Conservation (phyloP, 305 asterid species). For the Withania somnifera region DNA sequence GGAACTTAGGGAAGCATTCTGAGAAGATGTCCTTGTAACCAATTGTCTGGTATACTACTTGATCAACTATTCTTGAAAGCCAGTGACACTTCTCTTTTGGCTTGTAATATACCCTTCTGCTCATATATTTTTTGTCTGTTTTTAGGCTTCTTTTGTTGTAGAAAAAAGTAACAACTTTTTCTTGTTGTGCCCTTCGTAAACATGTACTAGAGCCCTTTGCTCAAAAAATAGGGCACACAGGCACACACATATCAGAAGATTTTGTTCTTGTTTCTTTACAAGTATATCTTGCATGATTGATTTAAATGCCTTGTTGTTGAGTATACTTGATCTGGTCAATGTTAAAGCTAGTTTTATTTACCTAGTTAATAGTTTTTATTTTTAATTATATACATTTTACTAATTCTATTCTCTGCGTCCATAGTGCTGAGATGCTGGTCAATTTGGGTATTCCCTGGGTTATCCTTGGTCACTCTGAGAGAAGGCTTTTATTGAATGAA, state of each 20-base stretch:
- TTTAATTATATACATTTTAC: not conserved
- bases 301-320: not conserved
- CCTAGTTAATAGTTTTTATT: not conserved
- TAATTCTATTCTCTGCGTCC: not conserved
- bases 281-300: not conserved
- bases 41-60: not conserved
- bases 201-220: not conserved
- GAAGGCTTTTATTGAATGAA: constrained; percentile 29
- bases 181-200: not conserved
- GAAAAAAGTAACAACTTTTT: not conserved
- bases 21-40: not conserved
- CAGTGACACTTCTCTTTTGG: not conserved
- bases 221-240: not conserved
- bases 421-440: constrained; percentile 36
- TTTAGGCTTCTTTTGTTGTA: not conserved
- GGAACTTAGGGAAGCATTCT: not conserved
- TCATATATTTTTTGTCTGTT: not conserved
- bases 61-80: not conserved
- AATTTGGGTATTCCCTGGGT: constrained; percentile 38
- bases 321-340: not conserved
- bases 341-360: not conserved
- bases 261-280: not conserved
- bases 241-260: not conserved
- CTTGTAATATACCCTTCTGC: not conserved
- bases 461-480: constrained; percentile 40